Conservation (phyloP, 345 rosid species). For the Balakata baccata region DNA sequence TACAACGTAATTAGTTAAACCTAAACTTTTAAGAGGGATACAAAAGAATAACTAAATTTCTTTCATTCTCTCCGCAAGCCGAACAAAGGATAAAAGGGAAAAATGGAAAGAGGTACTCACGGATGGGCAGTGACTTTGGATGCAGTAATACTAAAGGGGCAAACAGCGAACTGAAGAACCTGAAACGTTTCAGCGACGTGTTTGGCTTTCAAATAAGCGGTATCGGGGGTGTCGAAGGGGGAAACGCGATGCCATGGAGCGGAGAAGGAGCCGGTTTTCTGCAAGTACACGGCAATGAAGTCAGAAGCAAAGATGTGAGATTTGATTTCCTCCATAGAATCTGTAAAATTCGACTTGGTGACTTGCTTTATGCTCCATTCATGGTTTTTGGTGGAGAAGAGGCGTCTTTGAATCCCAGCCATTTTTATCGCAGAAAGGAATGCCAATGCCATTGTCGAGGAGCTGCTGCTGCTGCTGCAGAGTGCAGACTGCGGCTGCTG, state of each 20-base stretch:
- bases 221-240: constrained; percentile 59
- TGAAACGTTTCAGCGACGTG: constrained; percentile 70
- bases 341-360: constrained; percentile 58
- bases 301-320: constrained; percentile 56
- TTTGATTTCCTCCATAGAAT: constrained; percentile 45
- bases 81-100: background rate
- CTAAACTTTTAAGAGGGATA: background rate
- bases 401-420: constrained; percentile 40
- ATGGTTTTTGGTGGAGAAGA: constrained; percentile 31
- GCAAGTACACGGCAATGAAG: constrained; percentile 65
- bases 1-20: background rate
- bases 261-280: constrained; percentile 65
- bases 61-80: constrained; percentile 7
- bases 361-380: constrained; percentile 63
- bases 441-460: no score
- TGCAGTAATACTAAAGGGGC: constrained; percentile 59
- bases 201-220: constrained; percentile 70
- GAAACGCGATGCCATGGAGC: constrained; percentile 81
- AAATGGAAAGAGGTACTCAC: constrained; percentile 28
- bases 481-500: no score
- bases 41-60: background rate
- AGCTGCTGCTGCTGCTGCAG: no score
- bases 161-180: constrained; percentile 71
- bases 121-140: constrained; percentile 60
- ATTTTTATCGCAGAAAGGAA: background rate